Percentiles rank a stretch among this genome's conserved stretches.
Conservation (phyloP, 257 asterid genomes). For the Handroanthus guayacan region DNA sequence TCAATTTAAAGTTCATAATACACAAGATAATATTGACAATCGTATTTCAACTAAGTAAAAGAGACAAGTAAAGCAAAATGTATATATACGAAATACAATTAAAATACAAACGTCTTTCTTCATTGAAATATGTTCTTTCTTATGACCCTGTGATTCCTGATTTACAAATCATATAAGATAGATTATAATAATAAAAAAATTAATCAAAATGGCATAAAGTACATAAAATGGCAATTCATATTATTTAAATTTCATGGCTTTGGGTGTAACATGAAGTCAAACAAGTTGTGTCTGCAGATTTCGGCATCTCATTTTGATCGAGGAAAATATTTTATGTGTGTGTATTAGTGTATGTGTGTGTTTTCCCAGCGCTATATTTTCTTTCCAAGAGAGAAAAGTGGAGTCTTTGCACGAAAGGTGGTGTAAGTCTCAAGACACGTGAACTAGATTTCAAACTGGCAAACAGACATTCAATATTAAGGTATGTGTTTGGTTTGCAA, state of each 20-base stretch:
- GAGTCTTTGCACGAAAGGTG: not conserved
- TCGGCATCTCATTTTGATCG: slow-evolving; percentile 28
- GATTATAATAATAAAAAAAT: not conserved
- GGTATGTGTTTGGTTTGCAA: not conserved
- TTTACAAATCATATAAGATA: not conserved
- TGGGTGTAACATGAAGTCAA: slow-evolving; percentile 34
- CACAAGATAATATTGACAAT: too few relatives aligned
- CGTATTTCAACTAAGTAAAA: too few relatives aligned
- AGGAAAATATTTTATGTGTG: not conserved
- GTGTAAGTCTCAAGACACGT: slow-evolving; percentile 12
- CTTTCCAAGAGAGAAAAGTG: not conserved
- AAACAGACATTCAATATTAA: slow-evolving; percentile 15
- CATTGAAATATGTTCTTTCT: too few relatives aligned
- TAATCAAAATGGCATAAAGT: not conserved
- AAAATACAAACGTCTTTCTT: too few relatives aligned
- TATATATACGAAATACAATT: too few relatives aligned
- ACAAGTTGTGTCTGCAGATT: slow-evolving; percentile 23
- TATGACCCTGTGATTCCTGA: not conserved
- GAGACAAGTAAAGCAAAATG: too few relatives aligned
- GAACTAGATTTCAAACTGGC: not conserved
- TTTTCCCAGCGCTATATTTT: not conserved
- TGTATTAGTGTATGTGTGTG: not conserved
- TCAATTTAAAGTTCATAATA: too few relatives aligned
- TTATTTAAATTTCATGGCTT: not conserved
- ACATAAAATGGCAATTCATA: not conserved